phyloP scores from a whole-genome alignment of 345 rosid species.

The Aquilaria yunnanensis region DNA sequence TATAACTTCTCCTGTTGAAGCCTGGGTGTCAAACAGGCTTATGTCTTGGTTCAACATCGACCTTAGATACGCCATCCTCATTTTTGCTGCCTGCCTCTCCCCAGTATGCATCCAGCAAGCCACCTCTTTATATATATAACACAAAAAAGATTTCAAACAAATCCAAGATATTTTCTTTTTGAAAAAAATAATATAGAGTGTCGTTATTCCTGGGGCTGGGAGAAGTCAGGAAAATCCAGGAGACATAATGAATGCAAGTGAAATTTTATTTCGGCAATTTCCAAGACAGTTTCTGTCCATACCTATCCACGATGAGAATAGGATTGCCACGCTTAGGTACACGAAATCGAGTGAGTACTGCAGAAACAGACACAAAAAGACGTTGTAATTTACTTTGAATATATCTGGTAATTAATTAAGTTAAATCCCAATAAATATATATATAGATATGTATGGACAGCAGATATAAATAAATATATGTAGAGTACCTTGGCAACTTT shows the following conservation, averaged over 20 bases:
- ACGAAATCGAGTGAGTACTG: conserved; percentile 99
- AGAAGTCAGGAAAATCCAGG: too few species aligned
- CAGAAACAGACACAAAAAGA: conserved; percentile 11
- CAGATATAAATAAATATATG: not conserved
- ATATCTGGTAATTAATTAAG: too few species aligned
- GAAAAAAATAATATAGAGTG: too few species aligned
- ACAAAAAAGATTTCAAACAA: not conserved
- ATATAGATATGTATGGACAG: too few species aligned
- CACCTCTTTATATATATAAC: conserved; percentile 48
- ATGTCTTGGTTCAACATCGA: conserved; percentile 90
- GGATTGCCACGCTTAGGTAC: conserved; percentile 76
- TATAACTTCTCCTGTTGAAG: conserved; percentile 83
- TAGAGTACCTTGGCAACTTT: conserved; percentile 74
- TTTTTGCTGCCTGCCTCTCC: conserved; percentile 88
- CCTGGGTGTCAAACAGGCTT: conserved; percentile 77
- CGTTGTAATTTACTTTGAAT: not conserved
- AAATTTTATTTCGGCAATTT: not conserved
- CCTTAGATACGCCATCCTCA: conserved; percentile 87
- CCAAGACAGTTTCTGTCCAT: not conserved
- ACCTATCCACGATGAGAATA: conserved; percentile 96
- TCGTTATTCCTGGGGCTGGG: too few species aligned
- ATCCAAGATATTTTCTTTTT: too few species aligned
- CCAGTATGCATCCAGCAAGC: conserved; percentile 99
- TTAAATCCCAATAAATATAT: too few species aligned
- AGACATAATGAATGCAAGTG: too few species aligned